Conservation (phyloP, 352 stramenopile species). For the Pythium vanterpoolii region DNA sequence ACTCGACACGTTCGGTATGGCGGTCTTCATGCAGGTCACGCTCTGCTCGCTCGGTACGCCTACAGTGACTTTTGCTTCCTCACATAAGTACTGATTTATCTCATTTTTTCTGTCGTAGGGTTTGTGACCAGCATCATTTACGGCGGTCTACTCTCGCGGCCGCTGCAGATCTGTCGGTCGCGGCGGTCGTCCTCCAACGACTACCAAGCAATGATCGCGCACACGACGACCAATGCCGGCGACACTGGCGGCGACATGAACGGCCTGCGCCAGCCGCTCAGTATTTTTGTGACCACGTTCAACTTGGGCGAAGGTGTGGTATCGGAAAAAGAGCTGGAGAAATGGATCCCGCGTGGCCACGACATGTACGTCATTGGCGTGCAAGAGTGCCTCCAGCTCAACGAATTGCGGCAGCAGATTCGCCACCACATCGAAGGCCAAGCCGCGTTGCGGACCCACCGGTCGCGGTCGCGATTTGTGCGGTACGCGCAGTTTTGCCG, state of each 20-base stretch:
- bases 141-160: slow-evolving; percentile 13
- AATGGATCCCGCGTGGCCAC: slow-evolving; percentile 80
- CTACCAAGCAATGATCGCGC: slow-evolving; percentile 36
- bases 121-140: slow-evolving; percentile 70
- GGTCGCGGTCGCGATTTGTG: slow-evolving; percentile 23
- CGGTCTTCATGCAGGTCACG: slow-evolving; percentile 62
- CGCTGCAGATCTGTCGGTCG: slow-evolving; percentile 14
- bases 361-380: slow-evolving; percentile 88
- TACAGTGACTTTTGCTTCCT: not conserved
- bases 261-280: slow-evolving; percentile 44
- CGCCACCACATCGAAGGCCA: slow-evolving; percentile 59
- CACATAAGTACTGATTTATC: not conserved
- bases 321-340: slow-evolving; percentile 44
- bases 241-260: slow-evolving; percentile 14
- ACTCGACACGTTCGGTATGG: slow-evolving; percentile 41
- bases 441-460: slow-evolving; percentile 17
- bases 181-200: slow-evolving; percentile 13
- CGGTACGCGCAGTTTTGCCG: slow-evolving; percentile 51
- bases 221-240: slow-evolving; percentile 29
- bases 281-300: slow-evolving; percentile 82
- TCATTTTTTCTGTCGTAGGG: slow-evolving; percentile 16
- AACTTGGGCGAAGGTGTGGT: slow-evolving; percentile 79
- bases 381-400: slow-evolving; percentile 84
- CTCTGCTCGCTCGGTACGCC: slow-evolving; percentile 41
- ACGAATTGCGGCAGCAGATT: slow-evolving; percentile 56